Percentiles rank a stretch among this genome's conserved stretches.
Evolutionary conservation across 1,284 basidiomycete genomes (phyloP).

Genomic region (Tilletia caries): DNA sequence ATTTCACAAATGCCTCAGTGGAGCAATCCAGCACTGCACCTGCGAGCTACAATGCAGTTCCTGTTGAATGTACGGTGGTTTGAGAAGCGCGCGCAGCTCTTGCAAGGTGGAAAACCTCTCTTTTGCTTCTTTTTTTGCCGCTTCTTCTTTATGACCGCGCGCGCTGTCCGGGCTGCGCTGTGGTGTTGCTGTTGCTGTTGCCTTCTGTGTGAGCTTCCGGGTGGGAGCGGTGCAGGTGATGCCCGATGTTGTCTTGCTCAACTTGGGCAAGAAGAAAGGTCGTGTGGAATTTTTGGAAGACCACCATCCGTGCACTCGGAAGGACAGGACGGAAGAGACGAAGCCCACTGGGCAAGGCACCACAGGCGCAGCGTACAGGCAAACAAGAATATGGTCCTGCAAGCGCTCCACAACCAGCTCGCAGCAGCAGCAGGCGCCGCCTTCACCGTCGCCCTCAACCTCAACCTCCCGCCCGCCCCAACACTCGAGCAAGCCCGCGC

Average conservation of each 20-base stretch:
- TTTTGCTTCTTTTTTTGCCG: neutral
- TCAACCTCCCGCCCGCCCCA: neutral
- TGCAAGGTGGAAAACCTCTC: neutral
- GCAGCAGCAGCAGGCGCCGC: conserved; percentile 8
- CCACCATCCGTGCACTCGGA: neutral
- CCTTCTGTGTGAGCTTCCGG: no score
- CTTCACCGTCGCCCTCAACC: conserved; percentile 9
- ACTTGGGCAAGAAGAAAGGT: neutral
- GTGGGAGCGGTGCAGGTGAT: no score
- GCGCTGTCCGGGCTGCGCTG: neutral
- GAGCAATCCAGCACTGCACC: neutral
- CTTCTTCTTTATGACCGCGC: neutral
- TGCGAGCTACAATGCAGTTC: conserved; percentile 2
- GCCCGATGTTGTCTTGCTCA: neutral
- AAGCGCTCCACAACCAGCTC: conserved; percentile 17
- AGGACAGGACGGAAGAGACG: neutral
- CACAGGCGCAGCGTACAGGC: no score
- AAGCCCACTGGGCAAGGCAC: no score
- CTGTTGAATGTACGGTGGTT: neutral
- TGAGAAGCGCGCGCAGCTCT: neutral
- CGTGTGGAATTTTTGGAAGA: neutral
- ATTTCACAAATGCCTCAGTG: neutral
- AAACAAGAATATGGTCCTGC: conserved; percentile 1
- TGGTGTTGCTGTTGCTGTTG: neutral
- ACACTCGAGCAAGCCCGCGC: neutral